Percentiles rank a stretch among this genome's conserved stretches.
These are phyloP conservation scores for Hanseniaspora vineae DNA, from an alignment of 805 yeast species.

Conservation along the genomic window DNA sequence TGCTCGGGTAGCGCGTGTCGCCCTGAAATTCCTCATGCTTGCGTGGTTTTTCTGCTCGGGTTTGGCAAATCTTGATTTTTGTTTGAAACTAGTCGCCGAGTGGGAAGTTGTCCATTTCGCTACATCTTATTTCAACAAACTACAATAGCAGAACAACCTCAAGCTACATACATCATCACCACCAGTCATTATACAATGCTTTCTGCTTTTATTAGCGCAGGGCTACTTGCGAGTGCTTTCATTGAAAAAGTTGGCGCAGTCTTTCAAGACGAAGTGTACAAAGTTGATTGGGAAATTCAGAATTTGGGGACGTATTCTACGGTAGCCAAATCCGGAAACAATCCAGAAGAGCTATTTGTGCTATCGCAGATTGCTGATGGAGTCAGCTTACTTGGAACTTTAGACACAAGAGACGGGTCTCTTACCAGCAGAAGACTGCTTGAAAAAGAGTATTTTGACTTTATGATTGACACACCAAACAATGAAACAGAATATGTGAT, in stretches of 20 bases:
- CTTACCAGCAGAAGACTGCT: background rate
- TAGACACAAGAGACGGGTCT: background rate
- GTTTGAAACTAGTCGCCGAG: background rate
- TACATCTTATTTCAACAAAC: too few relatives aligned
- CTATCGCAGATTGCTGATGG: background rate
- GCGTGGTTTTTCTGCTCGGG: too few relatives aligned
- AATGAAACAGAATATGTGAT: background rate
- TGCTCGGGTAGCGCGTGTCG: too few relatives aligned
- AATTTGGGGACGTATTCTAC: slow-evolving; percentile 27
- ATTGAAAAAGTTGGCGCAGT: slow-evolving; percentile 17
- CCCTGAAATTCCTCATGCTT: too few relatives aligned
- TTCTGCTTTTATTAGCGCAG: background rate
- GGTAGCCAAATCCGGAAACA: background rate
- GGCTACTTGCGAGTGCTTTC: background rate
- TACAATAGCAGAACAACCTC: too few relatives aligned
- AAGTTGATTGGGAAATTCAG: slow-evolving; percentile 40
- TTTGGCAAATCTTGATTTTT: too few relatives aligned
- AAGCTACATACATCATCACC: too few relatives aligned
- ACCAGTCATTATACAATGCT: background rate
- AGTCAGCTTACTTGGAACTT: background rate
- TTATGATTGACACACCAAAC: background rate
- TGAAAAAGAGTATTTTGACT: background rate
- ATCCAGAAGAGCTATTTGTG: background rate
- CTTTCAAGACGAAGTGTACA: slow-evolving; percentile 40
- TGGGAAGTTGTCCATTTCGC: too few relatives aligned